These are phyloP conservation scores for Solanum chiquidenum DNA, from an alignment of 257 asterid species.

Conservation along the genomic window DNA sequence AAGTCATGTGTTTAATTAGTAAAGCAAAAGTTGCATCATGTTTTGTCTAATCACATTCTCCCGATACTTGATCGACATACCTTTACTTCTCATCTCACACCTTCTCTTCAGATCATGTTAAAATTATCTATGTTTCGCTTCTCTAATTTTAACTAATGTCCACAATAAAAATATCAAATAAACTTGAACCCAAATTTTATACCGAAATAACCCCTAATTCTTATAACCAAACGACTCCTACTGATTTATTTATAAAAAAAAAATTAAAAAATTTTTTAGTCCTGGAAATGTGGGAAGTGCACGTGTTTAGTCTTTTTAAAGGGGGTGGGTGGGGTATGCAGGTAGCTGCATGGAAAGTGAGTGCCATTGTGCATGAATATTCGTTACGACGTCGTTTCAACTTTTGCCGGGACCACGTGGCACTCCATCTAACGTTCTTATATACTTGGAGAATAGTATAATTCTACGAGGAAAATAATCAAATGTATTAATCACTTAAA, in stretches of 20 bases:
- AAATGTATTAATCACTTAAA: neutral
- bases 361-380: neutral
- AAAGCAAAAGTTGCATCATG: rapidly evolving
- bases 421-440: neutral
- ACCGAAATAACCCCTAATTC: neutral
- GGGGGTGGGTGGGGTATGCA: constrained; percentile 16
- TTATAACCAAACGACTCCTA: neutral
- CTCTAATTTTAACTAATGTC: neutral
- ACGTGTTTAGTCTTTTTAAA: constrained; percentile 42
- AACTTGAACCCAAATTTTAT: neutral
- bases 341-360: constrained; percentile 17
- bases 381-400: neutral
- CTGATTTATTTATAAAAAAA: neutral
- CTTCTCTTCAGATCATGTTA: neutral
- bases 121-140: neutral
- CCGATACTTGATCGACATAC: neutral
- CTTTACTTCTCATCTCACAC: neutral
- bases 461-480: neutral
- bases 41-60: neutral
- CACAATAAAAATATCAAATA: neutral
- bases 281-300: constrained; percentile 56
- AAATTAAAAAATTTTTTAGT: neutral
- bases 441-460: no score
- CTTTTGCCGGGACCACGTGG: neutral
- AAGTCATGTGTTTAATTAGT: rapidly evolving